Percentiles rank a stretch among this genome's conserved stretches.
Conservation (phyloP, 1,284 basidiomycete species). For the Heterobasidion parviporum region DNA sequence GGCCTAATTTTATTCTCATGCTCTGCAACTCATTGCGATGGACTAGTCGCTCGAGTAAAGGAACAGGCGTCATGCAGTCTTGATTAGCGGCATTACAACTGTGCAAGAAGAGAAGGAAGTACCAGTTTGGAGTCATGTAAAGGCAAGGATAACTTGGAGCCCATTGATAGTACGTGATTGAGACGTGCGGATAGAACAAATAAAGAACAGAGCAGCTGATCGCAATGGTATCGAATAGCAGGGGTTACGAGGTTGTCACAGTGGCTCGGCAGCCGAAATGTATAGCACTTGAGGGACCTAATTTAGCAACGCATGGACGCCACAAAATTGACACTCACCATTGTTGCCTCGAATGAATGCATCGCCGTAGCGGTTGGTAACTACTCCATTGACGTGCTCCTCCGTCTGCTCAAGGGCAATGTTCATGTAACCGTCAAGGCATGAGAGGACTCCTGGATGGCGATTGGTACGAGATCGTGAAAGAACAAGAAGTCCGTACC, state of each 20-base stretch:
- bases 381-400: slow-evolving; percentile 83
- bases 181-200: no score
- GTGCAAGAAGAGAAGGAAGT: neutral
- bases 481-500: slow-evolving; percentile 40
- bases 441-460: slow-evolving; percentile 81
- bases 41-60: no score
- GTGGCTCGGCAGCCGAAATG: slow-evolving; percentile 34
- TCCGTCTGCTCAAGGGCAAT: slow-evolving; percentile 96
- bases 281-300: slow-evolving; percentile 26
- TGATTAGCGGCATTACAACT: no score
- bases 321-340: slow-evolving; percentile 46
- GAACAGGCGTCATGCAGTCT: no score
- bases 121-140: neutral
- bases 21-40: no score
- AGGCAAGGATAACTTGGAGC: neutral
- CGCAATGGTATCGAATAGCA: neutral
- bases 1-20: no score
- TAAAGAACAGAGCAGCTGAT: neutral
- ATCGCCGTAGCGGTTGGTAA: slow-evolving; percentile 89
- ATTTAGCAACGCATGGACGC: neutral
- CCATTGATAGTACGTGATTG: no score
- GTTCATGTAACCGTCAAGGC: slow-evolving; percentile 98
- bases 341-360: slow-evolving; percentile 97
- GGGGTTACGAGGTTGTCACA: slow-evolving; percentile 15
- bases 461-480: neutral